Percentiles rank a stretch among this genome's conserved stretches.
Evolutionary conservation across 2,329 filamentous ascomycete genomes (phyloP).

Genomic region (Ilyonectria destructans): DNA sequence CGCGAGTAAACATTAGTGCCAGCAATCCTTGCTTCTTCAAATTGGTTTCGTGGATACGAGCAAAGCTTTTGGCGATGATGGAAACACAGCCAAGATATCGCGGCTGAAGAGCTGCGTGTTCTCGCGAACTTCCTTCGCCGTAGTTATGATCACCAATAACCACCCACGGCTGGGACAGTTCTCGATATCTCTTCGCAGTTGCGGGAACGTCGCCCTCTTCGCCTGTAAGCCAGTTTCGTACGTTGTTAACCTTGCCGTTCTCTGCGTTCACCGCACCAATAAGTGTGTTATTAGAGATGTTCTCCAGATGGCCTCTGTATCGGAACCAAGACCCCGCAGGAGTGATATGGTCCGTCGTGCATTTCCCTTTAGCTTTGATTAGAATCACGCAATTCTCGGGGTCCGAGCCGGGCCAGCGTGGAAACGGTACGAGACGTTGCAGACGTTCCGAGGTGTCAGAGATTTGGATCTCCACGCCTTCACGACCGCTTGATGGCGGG

Average conservation of each 20-base stretch:
- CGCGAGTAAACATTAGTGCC: slow-evolving; percentile 71
- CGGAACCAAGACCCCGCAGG: slow-evolving; percentile 19
- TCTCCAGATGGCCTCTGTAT: slow-evolving; percentile 17
- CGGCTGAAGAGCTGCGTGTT: slow-evolving; percentile 89
- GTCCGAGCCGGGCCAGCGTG: slow-evolving; percentile 7
- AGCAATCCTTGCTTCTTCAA: slow-evolving; percentile 82
- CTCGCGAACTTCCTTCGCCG: slow-evolving; percentile 87
- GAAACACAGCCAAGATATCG: slow-evolving; percentile 86
- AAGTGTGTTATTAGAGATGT: slow-evolving; percentile 25
- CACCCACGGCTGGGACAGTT: slow-evolving; percentile 19
- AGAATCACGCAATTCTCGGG: background rate
- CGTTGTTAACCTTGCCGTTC: slow-evolving; percentile 12
- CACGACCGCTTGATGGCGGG: slow-evolving; percentile 87
- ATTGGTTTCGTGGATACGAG: slow-evolving; percentile 94
- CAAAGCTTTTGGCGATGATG: slow-evolving; percentile 86
- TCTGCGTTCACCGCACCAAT: slow-evolving; percentile 26
- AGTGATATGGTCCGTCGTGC: slow-evolving; percentile 19
- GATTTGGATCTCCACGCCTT: slow-evolving; percentile 82
- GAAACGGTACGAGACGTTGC: slow-evolving; percentile 89
- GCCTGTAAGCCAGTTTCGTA: slow-evolving; percentile 12
- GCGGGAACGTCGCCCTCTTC: slow-evolving; percentile 15
- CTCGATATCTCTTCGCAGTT: slow-evolving; percentile 15
- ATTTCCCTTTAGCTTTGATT: slow-evolving; percentile 23
- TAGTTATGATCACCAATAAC: slow-evolving; percentile 61
- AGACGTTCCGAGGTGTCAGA: slow-evolving; percentile 94